These are phyloP conservation scores for Skeletonema menzelii DNA, from an alignment of 108 stramenopile species.

Conservation along the genomic window DNA sequence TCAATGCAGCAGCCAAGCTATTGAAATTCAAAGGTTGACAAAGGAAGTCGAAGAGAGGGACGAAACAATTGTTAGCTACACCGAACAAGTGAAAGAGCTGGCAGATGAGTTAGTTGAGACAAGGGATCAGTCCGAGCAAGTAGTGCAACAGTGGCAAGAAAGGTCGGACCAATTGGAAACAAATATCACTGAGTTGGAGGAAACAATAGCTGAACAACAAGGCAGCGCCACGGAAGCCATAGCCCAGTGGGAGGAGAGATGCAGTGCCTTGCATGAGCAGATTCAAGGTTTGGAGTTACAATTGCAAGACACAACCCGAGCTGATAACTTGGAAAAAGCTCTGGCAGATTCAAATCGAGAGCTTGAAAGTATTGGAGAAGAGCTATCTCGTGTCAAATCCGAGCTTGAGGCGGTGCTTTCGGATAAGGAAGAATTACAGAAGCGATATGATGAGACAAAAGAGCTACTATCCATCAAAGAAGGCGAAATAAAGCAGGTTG, in stretches of 20 bases:
- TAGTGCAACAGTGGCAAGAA: constrained; percentile 65
- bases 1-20: background rate
- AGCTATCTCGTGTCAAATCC: constrained; percentile 1
- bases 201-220: constrained; percentile 47
- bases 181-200: constrained; percentile 50
- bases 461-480: constrained; percentile 10
- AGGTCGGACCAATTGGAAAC: constrained; percentile 30
- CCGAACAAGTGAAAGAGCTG: constrained; percentile 46
- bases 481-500: constrained; percentile 8
- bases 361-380: constrained; percentile 4
- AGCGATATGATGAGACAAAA: constrained; percentile 3
- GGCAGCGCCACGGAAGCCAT: constrained; percentile 65
- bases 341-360: background rate
- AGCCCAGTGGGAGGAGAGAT: constrained; percentile 63
- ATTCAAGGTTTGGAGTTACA: constrained; percentile 33
- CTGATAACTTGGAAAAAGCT: constrained; percentile 3
- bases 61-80: constrained; percentile 30
- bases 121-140: constrained; percentile 51
- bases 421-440: background rate
- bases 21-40: constrained; percentile 12
- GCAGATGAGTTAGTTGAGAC: constrained; percentile 45
- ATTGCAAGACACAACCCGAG: constrained; percentile 5
- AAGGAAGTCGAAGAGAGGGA: constrained; percentile 34
- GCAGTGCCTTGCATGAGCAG: constrained; percentile 41
- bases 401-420: constrained; percentile 8